Evolutionary conservation across 2,329 filamentous ascomycete species (phyloP).

Genomic region (Cladosporium sp.): DNA sequence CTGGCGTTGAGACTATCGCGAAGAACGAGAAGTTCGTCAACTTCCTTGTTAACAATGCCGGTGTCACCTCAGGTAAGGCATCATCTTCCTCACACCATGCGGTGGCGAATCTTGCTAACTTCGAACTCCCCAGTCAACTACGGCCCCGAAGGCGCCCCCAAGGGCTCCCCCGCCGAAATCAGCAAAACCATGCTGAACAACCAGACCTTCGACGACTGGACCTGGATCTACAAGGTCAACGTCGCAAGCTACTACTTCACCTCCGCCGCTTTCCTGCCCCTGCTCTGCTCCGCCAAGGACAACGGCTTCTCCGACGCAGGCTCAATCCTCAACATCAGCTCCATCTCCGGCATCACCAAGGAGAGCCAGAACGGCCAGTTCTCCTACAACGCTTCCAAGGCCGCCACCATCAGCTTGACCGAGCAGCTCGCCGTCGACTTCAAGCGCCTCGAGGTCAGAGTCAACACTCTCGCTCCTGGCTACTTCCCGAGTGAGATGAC

Average conservation of each 20-base stretch:
- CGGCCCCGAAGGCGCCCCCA: slow-evolving; percentile 26
- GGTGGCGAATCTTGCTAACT: neutral
- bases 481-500: slow-evolving; percentile 62
- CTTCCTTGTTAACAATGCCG: slow-evolving; percentile 37
- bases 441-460: slow-evolving; percentile 53
- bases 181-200: slow-evolving; percentile 52
- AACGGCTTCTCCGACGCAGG: slow-evolving; percentile 43
- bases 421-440: slow-evolving; percentile 56
- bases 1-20: slow-evolving; percentile 29
- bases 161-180: slow-evolving; percentile 54
- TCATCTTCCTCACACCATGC: neutral
- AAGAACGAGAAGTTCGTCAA: slow-evolving; percentile 35
- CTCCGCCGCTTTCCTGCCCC: slow-evolving; percentile 46
- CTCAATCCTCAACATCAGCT: slow-evolving; percentile 48
- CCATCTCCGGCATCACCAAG: slow-evolving; percentile 47
- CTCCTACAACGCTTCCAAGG: slow-evolving; percentile 52
- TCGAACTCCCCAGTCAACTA: slow-evolving; percentile 25
- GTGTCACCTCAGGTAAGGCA: slow-evolving; percentile 24
- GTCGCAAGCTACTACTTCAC: slow-evolving; percentile 48
- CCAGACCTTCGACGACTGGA: slow-evolving; percentile 45
- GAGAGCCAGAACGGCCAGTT: slow-evolving; percentile 48
- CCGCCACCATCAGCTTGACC: slow-evolving; percentile 55
- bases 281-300: slow-evolving; percentile 45
- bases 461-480: slow-evolving; percentile 59
- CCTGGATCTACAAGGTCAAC: slow-evolving; percentile 46